phyloP scores from a whole-genome alignment of 306 rosid species.

The Sechiopsis laciniata region DNA sequence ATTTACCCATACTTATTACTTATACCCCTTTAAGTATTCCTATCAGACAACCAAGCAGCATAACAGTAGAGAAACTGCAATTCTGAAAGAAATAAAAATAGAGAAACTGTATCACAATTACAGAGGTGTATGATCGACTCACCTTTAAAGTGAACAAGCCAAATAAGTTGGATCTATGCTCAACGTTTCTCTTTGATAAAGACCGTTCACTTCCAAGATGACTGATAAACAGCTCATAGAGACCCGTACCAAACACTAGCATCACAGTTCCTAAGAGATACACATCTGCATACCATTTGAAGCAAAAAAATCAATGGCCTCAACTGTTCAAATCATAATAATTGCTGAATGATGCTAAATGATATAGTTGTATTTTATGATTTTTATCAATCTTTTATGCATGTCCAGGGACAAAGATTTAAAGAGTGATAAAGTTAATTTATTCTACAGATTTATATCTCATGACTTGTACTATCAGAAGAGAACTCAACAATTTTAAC shows the following conservation, averaged over 20 bases:
- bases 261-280: slow-evolving; percentile 96
- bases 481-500: not conserved
- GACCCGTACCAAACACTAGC: slow-evolving; percentile 97
- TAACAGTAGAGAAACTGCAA: too few relatives aligned
- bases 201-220: slow-evolving; percentile 49
- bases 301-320: not conserved
- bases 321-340: not conserved
- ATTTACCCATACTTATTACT: too few relatives aligned
- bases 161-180: slow-evolving; percentile 59
- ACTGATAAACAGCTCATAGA: slow-evolving; percentile 89
- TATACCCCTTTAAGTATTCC: too few relatives aligned
- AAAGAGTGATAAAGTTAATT: not conserved
- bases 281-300: slow-evolving; percentile 51
- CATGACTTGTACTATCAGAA: not conserved
- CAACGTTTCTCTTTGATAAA: slow-evolving; percentile 34
- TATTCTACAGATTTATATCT: not conserved
- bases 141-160: slow-evolving; percentile 82
- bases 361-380: too few relatives aligned
- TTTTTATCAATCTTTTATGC: not conserved
- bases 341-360: too few relatives aligned
- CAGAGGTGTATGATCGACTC: slow-evolving; percentile 16
- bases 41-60: too few relatives aligned
- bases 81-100: not conserved
- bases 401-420: not conserved
- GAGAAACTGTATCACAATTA: not conserved